These are phyloP conservation scores for Letharia lupina DNA, from an alignment of 495 filamentous ascomycete genomes.

Conservation along the genomic window DNA sequence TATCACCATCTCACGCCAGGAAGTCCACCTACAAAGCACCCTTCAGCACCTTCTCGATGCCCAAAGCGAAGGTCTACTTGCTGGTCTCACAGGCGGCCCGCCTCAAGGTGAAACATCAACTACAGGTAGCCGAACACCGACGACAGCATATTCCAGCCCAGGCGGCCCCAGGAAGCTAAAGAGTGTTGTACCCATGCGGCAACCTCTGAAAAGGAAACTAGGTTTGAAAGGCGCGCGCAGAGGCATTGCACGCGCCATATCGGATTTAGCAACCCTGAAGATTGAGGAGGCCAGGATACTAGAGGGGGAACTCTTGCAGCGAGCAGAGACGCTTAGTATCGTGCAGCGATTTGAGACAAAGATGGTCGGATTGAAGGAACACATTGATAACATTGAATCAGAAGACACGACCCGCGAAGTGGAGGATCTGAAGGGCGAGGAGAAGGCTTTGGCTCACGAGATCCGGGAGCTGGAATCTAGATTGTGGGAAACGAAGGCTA, in stretches of 20 bases:
- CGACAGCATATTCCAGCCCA: conserved; percentile 28
- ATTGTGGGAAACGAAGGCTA: conserved; percentile 58
- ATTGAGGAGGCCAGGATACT: conserved; percentile 60
- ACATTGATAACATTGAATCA: conserved; percentile 34
- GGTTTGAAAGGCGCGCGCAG: conserved; percentile 59
- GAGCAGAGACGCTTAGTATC: conserved; percentile 5
- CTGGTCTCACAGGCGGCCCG: conserved; percentile 37
- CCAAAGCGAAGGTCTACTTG: conserved; percentile 65
- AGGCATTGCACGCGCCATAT: conserved; percentile 63
- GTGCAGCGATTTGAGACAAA: conserved; percentile 9
- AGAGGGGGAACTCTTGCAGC: conserved; percentile 37
- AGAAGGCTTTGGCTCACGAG: conserved; percentile 45
- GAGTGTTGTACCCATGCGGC: conserved; percentile 51
- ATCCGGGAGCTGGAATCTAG: conserved; percentile 56
- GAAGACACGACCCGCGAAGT: conserved; percentile 30
- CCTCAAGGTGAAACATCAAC: conserved; percentile 35
- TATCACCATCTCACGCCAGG: conserved; percentile 38
- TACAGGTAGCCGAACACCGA: conserved; percentile 43
- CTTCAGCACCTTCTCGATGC: conserved; percentile 78
- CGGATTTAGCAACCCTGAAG: conserved; percentile 62
- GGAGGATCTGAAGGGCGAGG: conserved; percentile 44
- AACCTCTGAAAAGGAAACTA: conserved; percentile 48
- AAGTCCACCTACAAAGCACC: conserved; percentile 56
- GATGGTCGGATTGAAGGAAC: conserved; percentile 32
- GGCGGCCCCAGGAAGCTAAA: conserved; percentile 25